These are phyloP conservation scores for Scalesia atractyloides DNA, from an alignment of 129 eudicot species.

Conservation along the genomic window DNA sequence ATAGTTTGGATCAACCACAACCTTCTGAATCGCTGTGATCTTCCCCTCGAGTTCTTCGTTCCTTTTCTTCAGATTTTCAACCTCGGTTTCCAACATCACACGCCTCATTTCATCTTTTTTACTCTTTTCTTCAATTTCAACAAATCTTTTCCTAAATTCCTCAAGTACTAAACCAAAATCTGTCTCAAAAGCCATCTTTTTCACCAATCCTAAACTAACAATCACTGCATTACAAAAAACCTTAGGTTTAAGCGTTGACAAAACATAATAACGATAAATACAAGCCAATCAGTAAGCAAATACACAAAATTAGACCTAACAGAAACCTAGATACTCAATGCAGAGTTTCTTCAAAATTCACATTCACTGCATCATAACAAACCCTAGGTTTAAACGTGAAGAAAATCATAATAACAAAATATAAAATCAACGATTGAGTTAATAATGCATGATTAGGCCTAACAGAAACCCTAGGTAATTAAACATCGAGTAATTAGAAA, in stretches of 20 bases:
- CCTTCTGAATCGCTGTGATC: conserved; percentile 1
- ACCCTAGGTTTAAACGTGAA: no score
- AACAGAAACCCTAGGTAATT: conserved; percentile 1
- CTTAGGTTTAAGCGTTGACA: conserved; percentile 14
- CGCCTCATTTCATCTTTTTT: conserved; percentile 35
- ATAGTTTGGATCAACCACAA: conserved; percentile 19
- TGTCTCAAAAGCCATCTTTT: conserved; percentile 12
- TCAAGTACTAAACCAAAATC: conserved; percentile 33
- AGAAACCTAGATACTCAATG: no score
- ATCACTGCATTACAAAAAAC: conserved; percentile 13
- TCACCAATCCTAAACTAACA: conserved; percentile 1
- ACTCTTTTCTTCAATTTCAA: conserved; percentile 38
- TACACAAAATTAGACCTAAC: not conserved
- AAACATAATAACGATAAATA: not conserved
- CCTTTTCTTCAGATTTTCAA: conserved; percentile 43
- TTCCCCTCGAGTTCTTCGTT: conserved; percentile 42
- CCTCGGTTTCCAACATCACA: conserved; percentile 38
- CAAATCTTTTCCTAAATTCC: conserved; percentile 21
- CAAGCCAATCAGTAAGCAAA: not conserved
- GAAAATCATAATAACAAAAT: no score
- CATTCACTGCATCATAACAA: no score
- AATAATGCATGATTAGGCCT: conserved; percentile 6
- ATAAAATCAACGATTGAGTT: no score
- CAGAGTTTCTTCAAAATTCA: no score
- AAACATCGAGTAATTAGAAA: not conserved